Evolutionary conservation across 129 eudicot species (phyloP), one percentile per base, ranked within the genome.

Genomic region (Oenanthe sinensis): DNA sequence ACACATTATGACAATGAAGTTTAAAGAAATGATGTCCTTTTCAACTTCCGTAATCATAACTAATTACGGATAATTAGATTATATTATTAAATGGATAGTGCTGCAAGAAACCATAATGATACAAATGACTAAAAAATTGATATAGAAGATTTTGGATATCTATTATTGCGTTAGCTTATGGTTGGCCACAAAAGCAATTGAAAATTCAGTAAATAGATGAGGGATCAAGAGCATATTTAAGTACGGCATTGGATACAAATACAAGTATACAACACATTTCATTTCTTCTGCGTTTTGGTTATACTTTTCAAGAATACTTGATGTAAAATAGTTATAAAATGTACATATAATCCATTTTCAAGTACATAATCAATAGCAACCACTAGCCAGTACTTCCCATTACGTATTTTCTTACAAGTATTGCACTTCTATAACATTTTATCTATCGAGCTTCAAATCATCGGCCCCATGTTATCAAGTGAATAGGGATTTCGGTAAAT

Each of bases 1-100:
- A 45, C 77, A 74, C 58, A 28, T 74, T 74, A 74, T 45, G 58
- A 74, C 77, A 46, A 74, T 14, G 60, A 46, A 46, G 4, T 20
- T 15, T 46, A 30, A 36, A 26, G 42, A 46, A 10, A n/a, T 74
- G 8, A 45, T 71, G 36, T 42, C 26, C 8, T 73, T 73, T 73
- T 12, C 42, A 74, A 74, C 22, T 74, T 74, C 22, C 42, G 58
- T 74, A 74, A 15, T 26, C 60, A 4, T 26, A 74, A 46, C 77
- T 67, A 67, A 67, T 67, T 30, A 67, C 72, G 26, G 40, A 45
- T 24, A n/a, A 74, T 46, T 46, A 46, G 58, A n/a, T 74, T 46
- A 71, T 16, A 17, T 15, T 30, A 71, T 71, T 20, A 12, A 19
- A 20, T 71, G 75, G 49, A 71, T 71, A 42, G 42, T 71, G 6